phyloP scores from a whole-genome alignment of 2,329 filamentous ascomycete genomes.

The Aspergillus felis region DNA sequence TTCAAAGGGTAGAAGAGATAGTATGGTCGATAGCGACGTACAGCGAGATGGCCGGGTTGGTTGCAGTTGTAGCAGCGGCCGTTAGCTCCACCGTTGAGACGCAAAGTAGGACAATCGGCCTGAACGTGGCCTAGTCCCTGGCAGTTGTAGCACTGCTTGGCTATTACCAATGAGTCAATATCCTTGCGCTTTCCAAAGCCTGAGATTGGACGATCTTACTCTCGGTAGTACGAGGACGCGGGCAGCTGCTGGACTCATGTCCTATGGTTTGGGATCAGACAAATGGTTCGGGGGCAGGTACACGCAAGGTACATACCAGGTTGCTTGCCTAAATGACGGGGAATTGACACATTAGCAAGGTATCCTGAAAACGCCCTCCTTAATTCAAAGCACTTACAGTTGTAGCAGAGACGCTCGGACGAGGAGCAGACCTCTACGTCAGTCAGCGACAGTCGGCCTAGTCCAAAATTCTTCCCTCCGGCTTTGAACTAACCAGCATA shows the following conservation, averaged over 20 bases:
- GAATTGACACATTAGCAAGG: slow-evolving; percentile 16
- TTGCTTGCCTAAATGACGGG: slow-evolving; percentile 38
- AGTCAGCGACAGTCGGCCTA: slow-evolving; percentile 51
- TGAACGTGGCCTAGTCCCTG: slow-evolving; percentile 97
- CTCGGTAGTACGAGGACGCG: slow-evolving; percentile 92
- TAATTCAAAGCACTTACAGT: slow-evolving; percentile 63
- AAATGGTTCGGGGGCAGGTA: slow-evolving; percentile 11
- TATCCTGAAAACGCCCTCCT: slow-evolving; percentile 8
- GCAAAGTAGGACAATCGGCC: slow-evolving; percentile 95
- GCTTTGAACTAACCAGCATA: slow-evolving; percentile 44
- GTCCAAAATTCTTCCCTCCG: slow-evolving; percentile 44
- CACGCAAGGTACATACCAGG: slow-evolving; percentile 36
- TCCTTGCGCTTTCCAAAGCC: slow-evolving; percentile 4
- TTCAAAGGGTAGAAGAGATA: not conserved
- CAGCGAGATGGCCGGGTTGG: slow-evolving; percentile 85
- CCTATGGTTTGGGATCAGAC: slow-evolving; percentile 45
- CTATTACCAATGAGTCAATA: slow-evolving; percentile 40
- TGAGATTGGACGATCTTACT: slow-evolving; percentile 47
- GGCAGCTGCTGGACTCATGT: slow-evolving; percentile 97
- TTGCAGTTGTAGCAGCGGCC: slow-evolving; percentile 97
- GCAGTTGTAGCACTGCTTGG: slow-evolving; percentile 99
- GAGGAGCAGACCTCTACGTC: slow-evolving; percentile 89
- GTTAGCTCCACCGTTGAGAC: slow-evolving; percentile 73
- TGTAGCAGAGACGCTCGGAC: slow-evolving; percentile 97
- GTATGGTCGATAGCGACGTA: slow-evolving; percentile 45